phyloP scores from a whole-genome alignment of 2,329 filamentous ascomycete genomes.

The Fusarium annulatum region DNA sequence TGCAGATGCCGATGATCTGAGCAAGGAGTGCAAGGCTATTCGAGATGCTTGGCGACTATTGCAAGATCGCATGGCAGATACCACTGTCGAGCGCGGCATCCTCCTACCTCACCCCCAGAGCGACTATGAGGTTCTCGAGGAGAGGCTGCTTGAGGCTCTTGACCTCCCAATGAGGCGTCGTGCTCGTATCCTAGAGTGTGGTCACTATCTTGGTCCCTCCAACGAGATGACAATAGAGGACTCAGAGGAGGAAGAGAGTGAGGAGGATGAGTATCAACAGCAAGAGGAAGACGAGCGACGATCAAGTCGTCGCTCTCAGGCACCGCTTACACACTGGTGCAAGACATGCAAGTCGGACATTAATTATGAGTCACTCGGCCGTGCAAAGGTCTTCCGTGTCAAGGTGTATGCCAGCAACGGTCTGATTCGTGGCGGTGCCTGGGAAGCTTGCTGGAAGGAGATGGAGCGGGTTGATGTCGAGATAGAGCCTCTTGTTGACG shows the following conservation, averaged over 20 bases:
- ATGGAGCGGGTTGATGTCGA: constrained; percentile 99
- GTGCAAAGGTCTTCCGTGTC: constrained; percentile 74
- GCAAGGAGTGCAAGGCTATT: constrained; percentile 61
- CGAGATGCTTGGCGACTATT: constrained; percentile 74
- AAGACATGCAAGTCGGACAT: constrained; percentile 66
- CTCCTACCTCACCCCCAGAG: constrained; percentile 82
- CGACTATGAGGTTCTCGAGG: constrained; percentile 83
- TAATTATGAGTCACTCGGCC: constrained; percentile 63
- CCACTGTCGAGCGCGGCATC: constrained; percentile 78
- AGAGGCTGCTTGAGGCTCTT: constrained; percentile 78
- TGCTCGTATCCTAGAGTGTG: constrained; percentile 79
- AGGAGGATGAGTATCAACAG: constrained; percentile 57
- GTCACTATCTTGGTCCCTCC: constrained; percentile 76
- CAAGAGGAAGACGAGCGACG: constrained; percentile 45
- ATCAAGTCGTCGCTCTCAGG: constrained; percentile 36
- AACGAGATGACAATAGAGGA: constrained; percentile 59
- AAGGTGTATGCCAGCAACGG: constrained; percentile 96
- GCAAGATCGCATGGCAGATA: constrained; percentile 77
- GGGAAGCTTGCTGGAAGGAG: constrained; percentile 93
- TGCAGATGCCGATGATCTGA: constrained; percentile 55
- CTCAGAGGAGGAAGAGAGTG: constrained; percentile 59
- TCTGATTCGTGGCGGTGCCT: constrained; percentile 89
- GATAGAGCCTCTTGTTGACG: constrained; percentile 78
- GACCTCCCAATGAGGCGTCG: constrained; percentile 73
- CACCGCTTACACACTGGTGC: constrained; percentile 64